Base-by-base conservation (phyloP, 2,329 filamentous ascomycete species). In the Rutstroemia sp. region DNA sequence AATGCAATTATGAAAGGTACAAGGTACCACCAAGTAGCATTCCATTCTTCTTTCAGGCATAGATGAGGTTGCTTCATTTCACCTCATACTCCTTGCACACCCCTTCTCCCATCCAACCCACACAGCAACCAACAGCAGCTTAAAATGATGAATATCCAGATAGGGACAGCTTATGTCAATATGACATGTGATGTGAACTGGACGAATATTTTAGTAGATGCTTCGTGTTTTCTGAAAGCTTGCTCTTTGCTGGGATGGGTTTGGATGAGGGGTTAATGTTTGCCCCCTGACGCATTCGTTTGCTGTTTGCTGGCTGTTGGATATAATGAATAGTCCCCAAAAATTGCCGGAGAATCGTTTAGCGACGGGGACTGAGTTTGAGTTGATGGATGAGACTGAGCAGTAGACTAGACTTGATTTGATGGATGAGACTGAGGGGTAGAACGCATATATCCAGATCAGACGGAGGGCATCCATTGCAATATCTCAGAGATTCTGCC, bases 141-240 rank as follows among this genome's bases (percentile, higher is more conserved):
- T 42, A 18, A 34, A 42, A 82, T 94, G 94, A 97, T 97, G 92
- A 96, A 90, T 77, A 83, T 82, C 88, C 88, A 84, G 94, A 97
- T 97, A 97, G 94, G 94, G 94, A 97, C 94, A 97, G 85, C 92
- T 91, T 88, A 96, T 92, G 88, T 88, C 79, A 67, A 49, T 25
- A 72, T 69, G 76, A 90, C 88, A 90, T 79, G 78, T 97, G 92
- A 95, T 92, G 88, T 83, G 79, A 90, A 80, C 83, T 85, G 87
- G 86, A 86, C 91, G 86, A 90, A 82, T 88, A 94, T 96, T 95
- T 96, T 99, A 96, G 94, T 99, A 99, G 92, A 97, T 96, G 89
- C 90, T 88, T 92, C 85, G 90, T 87, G 74, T 79, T 77, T 81
- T 85, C 90, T 94, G 76, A 75, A 71, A 71, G 41, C 44, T 30